These are phyloP conservation scores for Mortierella hygrophila DNA, from an alignment of 192 early-diverging fungal genomes.

Conservation along the genomic window DNA sequence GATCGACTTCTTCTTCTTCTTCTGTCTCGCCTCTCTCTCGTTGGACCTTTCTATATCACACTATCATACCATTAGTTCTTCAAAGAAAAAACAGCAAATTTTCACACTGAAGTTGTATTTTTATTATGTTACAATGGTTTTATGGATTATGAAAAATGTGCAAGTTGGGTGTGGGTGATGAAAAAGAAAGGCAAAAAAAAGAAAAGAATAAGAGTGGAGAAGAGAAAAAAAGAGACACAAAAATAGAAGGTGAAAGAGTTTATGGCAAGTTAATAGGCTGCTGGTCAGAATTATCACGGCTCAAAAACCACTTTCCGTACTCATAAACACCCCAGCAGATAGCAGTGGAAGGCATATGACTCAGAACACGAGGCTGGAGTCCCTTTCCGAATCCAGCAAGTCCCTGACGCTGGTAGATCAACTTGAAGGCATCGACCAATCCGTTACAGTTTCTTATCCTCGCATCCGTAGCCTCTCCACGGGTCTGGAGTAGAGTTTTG, in stretches of 20 bases:
- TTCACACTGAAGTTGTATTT: not conserved
- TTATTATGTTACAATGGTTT: slow-evolving; percentile 9
- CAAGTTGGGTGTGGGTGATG: not conserved
- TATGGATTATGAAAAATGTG: not conserved
- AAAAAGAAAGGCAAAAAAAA: slow-evolving; percentile 10
- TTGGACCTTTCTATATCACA: not conserved
- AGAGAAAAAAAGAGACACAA: not conserved
- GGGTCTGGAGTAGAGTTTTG: slow-evolving; percentile 96
- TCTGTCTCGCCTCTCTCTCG: not conserved
- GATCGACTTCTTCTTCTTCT: not conserved
- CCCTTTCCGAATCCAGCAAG: slow-evolving; percentile 84
- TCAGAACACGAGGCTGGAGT: slow-evolving; percentile 84
- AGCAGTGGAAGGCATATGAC: slow-evolving; percentile 93
- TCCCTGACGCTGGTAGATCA: slow-evolving; percentile 87
- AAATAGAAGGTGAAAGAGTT: not conserved
- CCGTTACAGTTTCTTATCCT: slow-evolving; percentile 80
- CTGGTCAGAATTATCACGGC: slow-evolving; percentile 25
- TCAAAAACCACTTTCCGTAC: slow-evolving; percentile 84
- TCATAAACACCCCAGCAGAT: slow-evolving; percentile 96
- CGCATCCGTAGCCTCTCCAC: slow-evolving; percentile 80
- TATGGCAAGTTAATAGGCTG: slow-evolving; percentile 34
- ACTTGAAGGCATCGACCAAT: slow-evolving; percentile 72
- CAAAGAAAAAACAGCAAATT: not conserved
- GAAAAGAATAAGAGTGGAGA: not conserved
- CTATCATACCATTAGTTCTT: not conserved